phyloP scores from a whole-genome alignment of 2,329 filamentous ascomycete genomes.

The Macrophomina pseudophaseolina region DNA sequence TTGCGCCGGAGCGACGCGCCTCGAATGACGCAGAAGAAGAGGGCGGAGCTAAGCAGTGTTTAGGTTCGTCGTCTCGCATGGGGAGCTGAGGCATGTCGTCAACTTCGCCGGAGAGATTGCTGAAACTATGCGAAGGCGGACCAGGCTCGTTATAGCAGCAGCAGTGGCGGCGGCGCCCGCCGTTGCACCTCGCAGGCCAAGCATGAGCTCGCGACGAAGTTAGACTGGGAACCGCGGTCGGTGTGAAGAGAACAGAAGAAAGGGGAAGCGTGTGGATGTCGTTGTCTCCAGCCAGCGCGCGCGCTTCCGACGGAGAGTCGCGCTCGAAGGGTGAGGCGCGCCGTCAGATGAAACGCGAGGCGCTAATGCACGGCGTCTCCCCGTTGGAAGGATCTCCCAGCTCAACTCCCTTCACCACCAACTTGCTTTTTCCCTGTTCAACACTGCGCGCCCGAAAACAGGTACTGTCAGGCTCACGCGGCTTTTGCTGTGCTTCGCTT shows the following conservation, averaged over 20 bases:
- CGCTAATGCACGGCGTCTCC: slow-evolving; percentile 10
- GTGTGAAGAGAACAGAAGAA: background rate
- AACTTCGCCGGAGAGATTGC: too few species aligned
- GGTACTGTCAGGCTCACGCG: background rate
- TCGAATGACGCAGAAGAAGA: slow-evolving; percentile 1
- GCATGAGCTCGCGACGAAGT: too few species aligned
- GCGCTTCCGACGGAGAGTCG: background rate
- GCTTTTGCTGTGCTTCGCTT: slow-evolving; percentile 10
- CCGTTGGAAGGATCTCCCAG: background rate
- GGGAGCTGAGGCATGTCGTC: too few species aligned
- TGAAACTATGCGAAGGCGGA: too few species aligned
- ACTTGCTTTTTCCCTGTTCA: slow-evolving; percentile 15
- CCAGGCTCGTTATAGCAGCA: too few species aligned
- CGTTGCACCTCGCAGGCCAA: too few species aligned
- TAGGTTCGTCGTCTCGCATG: background rate
- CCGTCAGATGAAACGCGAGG: slow-evolving; percentile 15
- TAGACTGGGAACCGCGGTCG: slow-evolving; percentile 5
- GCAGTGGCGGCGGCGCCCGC: too few species aligned
- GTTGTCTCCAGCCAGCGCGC: background rate
- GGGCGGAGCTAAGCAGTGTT: background rate
- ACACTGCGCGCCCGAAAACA: slow-evolving; percentile 2
- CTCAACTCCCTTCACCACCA: background rate
- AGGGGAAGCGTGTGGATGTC: background rate
- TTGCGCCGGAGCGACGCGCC: background rate
- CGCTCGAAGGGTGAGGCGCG: slow-evolving; percentile 1